Evolutionary conservation across 2,329 filamentous ascomycete genomes (phyloP), one percentile per base, ranked within the genome.

Genomic region (Cercospora beticola): DNA sequence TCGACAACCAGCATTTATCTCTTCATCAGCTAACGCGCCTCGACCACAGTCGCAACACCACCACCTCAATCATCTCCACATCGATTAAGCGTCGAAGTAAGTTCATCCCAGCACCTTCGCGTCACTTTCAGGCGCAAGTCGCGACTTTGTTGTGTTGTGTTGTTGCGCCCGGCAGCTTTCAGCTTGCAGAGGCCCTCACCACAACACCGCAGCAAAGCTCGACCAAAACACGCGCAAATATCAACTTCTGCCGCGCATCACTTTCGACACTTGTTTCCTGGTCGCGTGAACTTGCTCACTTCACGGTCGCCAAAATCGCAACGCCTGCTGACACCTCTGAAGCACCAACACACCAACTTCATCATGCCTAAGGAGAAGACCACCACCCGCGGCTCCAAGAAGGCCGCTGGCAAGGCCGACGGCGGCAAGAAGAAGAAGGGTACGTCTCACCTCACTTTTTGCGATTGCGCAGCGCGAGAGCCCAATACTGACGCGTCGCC

Each of bases 391-490:
- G 88, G 88, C 82, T 81, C 84, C 79, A 81, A 84, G 78, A 84
- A 85, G 79, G 68, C 71, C 58, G 72, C 69, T 66, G 70, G 67
- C 71, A 78, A 78, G 75, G 77, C 80, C 74, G 82, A 81, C 71
- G 82, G 82, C 71, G 86, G 86, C 79, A 89, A 89, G 84, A 89
- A 88, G 84, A 91, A 91, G 88, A 91, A 91, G 87, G 89, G 89
- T 90, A 80, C 70, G 84, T 79, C 28, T 16, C 16, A 21, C 23
- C 62, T 52, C 58, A 58, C 28, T 61, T 62, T 33, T 60, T 49
- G n/a, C 18, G 5, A 49, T 1, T 14, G 21, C 52, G 56, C 54
- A 62, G 30, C 60, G 56, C 58, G 40, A n/a, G 18, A 40, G 60
- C 66, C 21, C 57, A 6, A 52, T 60, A 33, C 73, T 74, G 60